Evolutionary conservation across 345 rosid species (phyloP), one percentile per base, ranked within the genome.

Genomic region (Clarkia xantiana): DNA sequence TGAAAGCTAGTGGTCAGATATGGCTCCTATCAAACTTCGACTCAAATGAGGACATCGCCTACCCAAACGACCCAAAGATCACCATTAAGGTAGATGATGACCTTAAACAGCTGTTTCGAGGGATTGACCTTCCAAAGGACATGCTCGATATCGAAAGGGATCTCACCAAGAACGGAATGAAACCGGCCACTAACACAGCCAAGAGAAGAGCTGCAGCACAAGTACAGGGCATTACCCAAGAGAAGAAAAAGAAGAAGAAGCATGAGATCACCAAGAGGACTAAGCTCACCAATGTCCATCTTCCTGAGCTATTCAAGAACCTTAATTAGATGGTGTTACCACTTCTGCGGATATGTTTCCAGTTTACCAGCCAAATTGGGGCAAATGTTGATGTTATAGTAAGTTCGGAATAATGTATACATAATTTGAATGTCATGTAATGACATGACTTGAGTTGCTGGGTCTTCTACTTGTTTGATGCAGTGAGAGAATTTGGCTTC

Each of bases 121-220:
- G 68, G 29, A 77, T 78, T 14, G 86, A 83, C 42, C 54, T 86
- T 58, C 89, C 93, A 0, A 66, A 57, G 3, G 86, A 86, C 68
- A 79, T 86, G 89, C 65, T 79, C 0, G 84, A 74, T 23, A 70
- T 86, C 23, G 94, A 83, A 80, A 83, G 76, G 67, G 89, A 83
- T 58, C 81, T 86, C 11, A 74, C 54, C 53, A 78, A 68, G 74
- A 76, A 71, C 2, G 94, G 89, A 10, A 75, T 90, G 82, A 81
- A 83, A 61, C 95, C 91, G 2, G 83, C 77, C 0, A 83, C 79
- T 11, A 77, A 86, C 68, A 90, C 88, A 7, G 73, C 78, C 0
- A 59, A 71, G 75, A 83, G 91, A 68, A 74, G 91, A 53, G 94
- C 84, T 23, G 81, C 91, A 7, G 86, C 78, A 10, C 82, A 76